Evolutionary conservation across 1,139 yeast genomes (phyloP).

Genomic region (Geotrichum carabidarum): DNA sequence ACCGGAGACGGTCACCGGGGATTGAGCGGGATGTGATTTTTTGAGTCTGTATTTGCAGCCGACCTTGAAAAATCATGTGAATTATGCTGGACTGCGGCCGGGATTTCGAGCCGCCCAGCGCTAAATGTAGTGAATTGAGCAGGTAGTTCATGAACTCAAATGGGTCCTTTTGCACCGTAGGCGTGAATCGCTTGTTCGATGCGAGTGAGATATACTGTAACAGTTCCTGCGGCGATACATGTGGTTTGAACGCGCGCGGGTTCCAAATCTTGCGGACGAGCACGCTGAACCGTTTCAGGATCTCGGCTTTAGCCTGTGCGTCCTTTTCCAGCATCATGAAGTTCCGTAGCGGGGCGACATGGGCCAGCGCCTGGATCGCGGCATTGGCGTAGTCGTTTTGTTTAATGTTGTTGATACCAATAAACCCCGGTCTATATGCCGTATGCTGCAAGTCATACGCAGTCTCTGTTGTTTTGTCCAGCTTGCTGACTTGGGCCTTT

Average conservation of each 20-base stretch:
- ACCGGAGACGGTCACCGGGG: slow-evolving; percentile 31
- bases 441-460: slow-evolving; percentile 44
- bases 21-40: slow-evolving; percentile 29
- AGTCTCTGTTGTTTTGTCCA: slow-evolving; percentile 27
- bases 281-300: slow-evolving; percentile 39
- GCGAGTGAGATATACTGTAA: slow-evolving; percentile 45
- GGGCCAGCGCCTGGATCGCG: slow-evolving; percentile 53
- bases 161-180: slow-evolving; percentile 46
- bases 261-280: slow-evolving; percentile 63
- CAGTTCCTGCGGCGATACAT: slow-evolving; percentile 64
- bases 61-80: slow-evolving; percentile 50
- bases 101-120: slow-evolving; percentile 36
- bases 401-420: slow-evolving; percentile 57
- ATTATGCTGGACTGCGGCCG: slow-evolving; percentile 30
- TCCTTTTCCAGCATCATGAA: slow-evolving; percentile 41
- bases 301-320: slow-evolving; percentile 28
- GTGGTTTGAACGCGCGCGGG: slow-evolving; percentile 50
- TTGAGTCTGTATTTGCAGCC: slow-evolving; percentile 39
- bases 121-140: slow-evolving; percentile 45
- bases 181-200: slow-evolving; percentile 44
- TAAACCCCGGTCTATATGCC: slow-evolving; percentile 55
- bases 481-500: slow-evolving; percentile 33
- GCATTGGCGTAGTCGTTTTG: slow-evolving; percentile 53
- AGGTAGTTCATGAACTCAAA: slow-evolving; percentile 56
- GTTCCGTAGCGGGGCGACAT: slow-evolving; percentile 51